These are phyloP conservation scores for Acer saccharum DNA, from an alignment of 345 rosid species.

Conservation along the genomic window DNA sequence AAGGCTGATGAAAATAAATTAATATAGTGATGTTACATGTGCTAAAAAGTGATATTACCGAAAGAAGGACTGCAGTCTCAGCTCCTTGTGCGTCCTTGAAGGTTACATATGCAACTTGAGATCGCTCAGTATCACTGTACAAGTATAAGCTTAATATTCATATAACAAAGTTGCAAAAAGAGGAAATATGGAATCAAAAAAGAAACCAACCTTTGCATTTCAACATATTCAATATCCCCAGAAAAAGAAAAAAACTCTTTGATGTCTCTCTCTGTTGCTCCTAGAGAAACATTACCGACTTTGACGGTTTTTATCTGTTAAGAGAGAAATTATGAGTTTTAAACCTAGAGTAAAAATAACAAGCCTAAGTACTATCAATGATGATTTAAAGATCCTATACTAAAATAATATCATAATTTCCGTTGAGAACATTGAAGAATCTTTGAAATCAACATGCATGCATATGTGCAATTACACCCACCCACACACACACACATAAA, in stretches of 20 bases:
- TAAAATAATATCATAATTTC: not conserved
- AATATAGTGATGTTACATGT: not conserved
- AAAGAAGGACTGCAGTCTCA: constrained; percentile 70
- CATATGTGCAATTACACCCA: not conserved
- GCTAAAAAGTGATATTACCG: constrained; percentile 44
- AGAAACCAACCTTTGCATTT: constrained; percentile 57
- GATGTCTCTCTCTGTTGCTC: constrained; percentile 70
- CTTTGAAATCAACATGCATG: not conserved
- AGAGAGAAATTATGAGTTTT: constrained; percentile 8
- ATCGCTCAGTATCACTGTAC: constrained; percentile 61
- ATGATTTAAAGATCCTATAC: not conserved
- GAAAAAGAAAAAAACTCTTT: constrained; percentile 87
- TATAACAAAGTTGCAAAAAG: constrained; percentile 5
- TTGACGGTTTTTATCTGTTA: constrained; percentile 56
- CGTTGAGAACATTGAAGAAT: not conserved
- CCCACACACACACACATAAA: not conserved
- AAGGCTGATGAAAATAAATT: constrained; percentile 13
- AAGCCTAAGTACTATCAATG: not conserved
- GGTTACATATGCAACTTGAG: constrained; percentile 62
- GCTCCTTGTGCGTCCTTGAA: constrained; percentile 67
- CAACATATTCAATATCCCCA: constrained; percentile 73
- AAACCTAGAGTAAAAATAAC: not conserved
- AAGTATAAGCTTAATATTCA: constrained; percentile 22
- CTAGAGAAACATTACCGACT: constrained; percentile 71
- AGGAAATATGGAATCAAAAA: constrained; percentile 6